phyloP scores from a whole-genome alignment of 768 basidiomycete genomes.

The Kwoniella sp. region DNA sequence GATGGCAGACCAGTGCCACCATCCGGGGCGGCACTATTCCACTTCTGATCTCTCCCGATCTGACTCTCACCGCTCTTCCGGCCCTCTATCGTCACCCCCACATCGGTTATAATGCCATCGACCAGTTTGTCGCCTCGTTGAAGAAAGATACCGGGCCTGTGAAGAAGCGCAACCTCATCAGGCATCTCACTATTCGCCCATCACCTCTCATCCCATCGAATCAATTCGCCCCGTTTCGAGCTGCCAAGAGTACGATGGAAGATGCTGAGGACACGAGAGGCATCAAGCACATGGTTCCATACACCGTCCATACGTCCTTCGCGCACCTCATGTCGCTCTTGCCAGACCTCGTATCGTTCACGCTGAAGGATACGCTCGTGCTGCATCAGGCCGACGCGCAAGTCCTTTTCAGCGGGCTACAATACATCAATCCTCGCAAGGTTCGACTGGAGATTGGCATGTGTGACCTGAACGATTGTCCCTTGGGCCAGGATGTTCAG shows the following conservation, averaged over 20 bases:
- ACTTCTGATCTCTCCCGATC: conserved; percentile 16
- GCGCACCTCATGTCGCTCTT: conserved; percentile 21
- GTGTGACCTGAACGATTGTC: conserved; percentile 43
- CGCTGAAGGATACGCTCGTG: conserved; percentile 38
- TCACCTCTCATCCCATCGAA: conserved; percentile 20
- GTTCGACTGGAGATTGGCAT: conserved; percentile 41
- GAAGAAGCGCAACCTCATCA: conserved; percentile 18
- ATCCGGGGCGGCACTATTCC: conserved; percentile 17
- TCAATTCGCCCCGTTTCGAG: conserved; percentile 7
- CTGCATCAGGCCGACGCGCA: conserved; percentile 19
- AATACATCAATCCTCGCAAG: conserved; percentile 31
- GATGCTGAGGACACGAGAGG: not conserved
- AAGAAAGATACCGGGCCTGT: not conserved
- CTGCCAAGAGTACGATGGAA: not conserved
- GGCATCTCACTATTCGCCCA: conserved; percentile 24
- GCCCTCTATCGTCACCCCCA: conserved; percentile 30
- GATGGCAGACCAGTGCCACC: conserved; percentile 14
- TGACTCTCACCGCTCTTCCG: conserved; percentile 16
- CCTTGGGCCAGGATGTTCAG: conserved; percentile 34
- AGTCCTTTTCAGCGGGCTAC: conserved; percentile 28
- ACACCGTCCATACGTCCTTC: conserved; percentile 29
- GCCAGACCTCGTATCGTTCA: conserved; percentile 30
- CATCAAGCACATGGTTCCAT: not conserved
- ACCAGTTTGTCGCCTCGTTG: conserved; percentile 7
- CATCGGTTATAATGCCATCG: conserved; percentile 8